Evolutionary conservation across 768 basidiomycete genomes (phyloP), one percentile per base, ranked within the genome.

Genomic region (Candolleomyces aberdarensis): DNA sequence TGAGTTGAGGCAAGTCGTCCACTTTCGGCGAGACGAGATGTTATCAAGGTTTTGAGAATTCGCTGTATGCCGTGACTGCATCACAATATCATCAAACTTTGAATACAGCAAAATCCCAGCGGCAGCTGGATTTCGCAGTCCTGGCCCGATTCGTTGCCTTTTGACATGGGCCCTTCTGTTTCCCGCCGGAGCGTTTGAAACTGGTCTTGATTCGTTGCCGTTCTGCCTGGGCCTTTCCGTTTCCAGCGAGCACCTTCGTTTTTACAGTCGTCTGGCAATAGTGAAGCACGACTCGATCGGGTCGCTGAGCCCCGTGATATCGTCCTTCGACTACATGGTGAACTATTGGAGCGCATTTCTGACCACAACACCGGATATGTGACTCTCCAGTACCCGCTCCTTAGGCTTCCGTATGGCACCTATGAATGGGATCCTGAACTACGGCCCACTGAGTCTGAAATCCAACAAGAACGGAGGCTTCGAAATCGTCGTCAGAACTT

Each of bases 351-450:
- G 19, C 57, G 65, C 1, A 78, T 81, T 40, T 71, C 56, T 59
- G 71, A 83, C 1, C 57, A 67, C 0, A 67, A 78, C 61, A 70
- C 74, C 3, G 56, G 66, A 0, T 83, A 82, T 62, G 31, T 62
- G 0, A 63, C 78, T 0, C 67, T 83, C 0, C 75, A 80, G 14
- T 82, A 80, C 75, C 73, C 77, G 26, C 26, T 26, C 0, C 63
- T 84, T 0, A 68, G 83, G 1, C 81, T 82, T 69, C 76, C 80
- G 3, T 14, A 53, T 41, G 78, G 78, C 2, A 36, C 36, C 5
- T 36, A 36, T 5, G 5, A 36, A 2, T 83, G 75, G 79, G 75
- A 82, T 71, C 81, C 79, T 36, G 70, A 72, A 4, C 80, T 83
- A 69, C 75, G 76, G 8, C 36, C 65, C 72, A 72, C 55, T 65